Base-by-base conservation (phyloP, 1,139 yeast species). In the Candida sanyaensis region DNA sequence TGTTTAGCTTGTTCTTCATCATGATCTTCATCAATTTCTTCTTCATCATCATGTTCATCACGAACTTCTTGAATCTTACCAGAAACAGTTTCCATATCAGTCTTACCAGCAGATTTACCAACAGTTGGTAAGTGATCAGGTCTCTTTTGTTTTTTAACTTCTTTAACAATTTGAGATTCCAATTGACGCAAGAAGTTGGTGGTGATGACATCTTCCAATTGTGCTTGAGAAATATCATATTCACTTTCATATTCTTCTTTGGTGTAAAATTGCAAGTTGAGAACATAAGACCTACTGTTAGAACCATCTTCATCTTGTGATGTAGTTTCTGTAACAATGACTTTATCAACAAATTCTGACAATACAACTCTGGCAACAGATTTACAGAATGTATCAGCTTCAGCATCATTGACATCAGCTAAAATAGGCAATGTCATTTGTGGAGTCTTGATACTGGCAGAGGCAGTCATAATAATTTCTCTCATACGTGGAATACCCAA, bases 401-500 rank as follows among this genome's bases (percentile, higher is more conserved):
- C 84, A 33, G 80, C 86, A 66, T 93, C 97, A 45, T 78, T 77
- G 50, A 95, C 95, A 61, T 87, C 95, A 37, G 76, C 73, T 62
- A 83, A 75, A 49, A 95, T 78, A 37, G 98, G 98, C 60, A 95
- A 77, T 3, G 95, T 85, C 99, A 95, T 95, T 72, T 93, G 98
- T 45, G 99, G 99, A 10, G 99, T 95, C 74, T 91, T 90, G 63
- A 95, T 95, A 48, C 88, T 75, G 21, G 97, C 84, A 50, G 97
- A 89, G 9, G 99, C 99, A 13, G 99, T 95, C 99, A 95, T 95
- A 65, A 95, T 92, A 65, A 95, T 95, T 81, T 95, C 99, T 82
- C 99, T 87, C 92, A 95, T 86, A 83, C 99, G 97, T 43, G 99
- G 99, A 65, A 95, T 95, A 87, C 99, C 99, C 64, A 95, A 80